Evolutionary conservation across 139 green algal genomes (phyloP).

Genomic region (Limnomonas spitsbergensis): DNA sequence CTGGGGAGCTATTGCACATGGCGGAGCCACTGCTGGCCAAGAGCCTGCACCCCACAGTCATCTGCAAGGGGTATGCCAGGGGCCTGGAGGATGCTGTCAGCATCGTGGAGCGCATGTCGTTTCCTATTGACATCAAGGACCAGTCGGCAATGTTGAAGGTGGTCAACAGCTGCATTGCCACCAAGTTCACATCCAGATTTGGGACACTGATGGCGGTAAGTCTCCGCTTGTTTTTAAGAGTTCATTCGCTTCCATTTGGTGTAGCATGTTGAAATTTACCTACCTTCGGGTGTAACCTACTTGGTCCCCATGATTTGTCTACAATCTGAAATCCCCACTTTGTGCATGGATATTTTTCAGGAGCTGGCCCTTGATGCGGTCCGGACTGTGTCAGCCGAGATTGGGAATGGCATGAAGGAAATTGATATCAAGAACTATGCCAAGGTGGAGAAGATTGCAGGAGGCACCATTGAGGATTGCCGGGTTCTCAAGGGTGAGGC

Average conservation of each 20-base stretch:
- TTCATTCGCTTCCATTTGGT: neutral
- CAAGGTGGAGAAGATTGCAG: slow-evolving; percentile 90
- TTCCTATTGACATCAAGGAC: slow-evolving; percentile 86
- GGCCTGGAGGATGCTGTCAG: slow-evolving; percentile 85
- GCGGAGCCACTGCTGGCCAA: slow-evolving; percentile 92
- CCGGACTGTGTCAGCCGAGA: slow-evolving; percentile 63
- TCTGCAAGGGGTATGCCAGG: slow-evolving; percentile 81
- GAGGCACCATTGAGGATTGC: slow-evolving; percentile 78
- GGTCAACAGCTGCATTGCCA: slow-evolving; percentile 92
- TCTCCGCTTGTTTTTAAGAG: no score
- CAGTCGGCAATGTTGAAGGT: slow-evolving; percentile 91
- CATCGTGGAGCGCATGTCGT: slow-evolving; percentile 83
- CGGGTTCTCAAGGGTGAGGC: slow-evolving; percentile 48
- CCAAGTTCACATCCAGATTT: slow-evolving; percentile 96
- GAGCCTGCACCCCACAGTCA: slow-evolving; percentile 95
- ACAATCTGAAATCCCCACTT: no score
- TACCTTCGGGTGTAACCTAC: no score
- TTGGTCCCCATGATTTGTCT: no score
- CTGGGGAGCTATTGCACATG: slow-evolving; percentile 90
- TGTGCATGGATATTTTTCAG: no score
- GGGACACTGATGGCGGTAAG: slow-evolving; percentile 86
- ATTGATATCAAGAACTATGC: slow-evolving; percentile 99
- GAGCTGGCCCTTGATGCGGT: slow-evolving; percentile 95
- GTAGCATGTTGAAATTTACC: neutral
- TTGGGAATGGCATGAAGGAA: slow-evolving; percentile 70